Conservation (phyloP, 805 yeast genomes). For the Candida germanica region DNA sequence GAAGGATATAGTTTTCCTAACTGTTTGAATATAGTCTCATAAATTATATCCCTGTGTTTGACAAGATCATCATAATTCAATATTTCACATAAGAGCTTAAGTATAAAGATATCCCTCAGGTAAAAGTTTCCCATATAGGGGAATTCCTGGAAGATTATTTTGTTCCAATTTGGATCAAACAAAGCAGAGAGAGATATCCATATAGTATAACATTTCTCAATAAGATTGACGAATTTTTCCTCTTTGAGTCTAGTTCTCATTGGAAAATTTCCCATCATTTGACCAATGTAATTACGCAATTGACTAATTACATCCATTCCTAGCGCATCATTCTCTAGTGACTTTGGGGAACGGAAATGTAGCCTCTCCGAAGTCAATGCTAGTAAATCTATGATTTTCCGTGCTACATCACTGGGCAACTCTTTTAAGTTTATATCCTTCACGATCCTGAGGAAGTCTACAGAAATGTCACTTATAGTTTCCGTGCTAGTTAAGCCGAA, state of each 20-base stretch:
- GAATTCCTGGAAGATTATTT: conserved; percentile 32
- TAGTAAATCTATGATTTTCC: conserved; percentile 2
- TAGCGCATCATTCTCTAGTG: neutral
- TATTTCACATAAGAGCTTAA: conserved; percentile 26
- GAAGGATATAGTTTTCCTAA: conserved; percentile 25
- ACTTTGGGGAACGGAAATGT: neutral
- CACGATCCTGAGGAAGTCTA: conserved; percentile 1
- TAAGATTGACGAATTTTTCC: conserved; percentile 14
- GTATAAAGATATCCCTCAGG: conserved; percentile 33
- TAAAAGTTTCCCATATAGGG: conserved; percentile 38
- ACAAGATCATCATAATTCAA: conserved; percentile 19
- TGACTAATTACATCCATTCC: neutral
- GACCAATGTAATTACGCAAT: conserved; percentile 16
- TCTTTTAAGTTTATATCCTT: conserved; percentile 6
- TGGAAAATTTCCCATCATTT: conserved; percentile 37
- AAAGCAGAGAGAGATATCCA: conserved; percentile 27
- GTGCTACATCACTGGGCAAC: conserved; percentile 10
- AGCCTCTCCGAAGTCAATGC: neutral
- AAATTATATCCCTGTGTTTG: conserved; percentile 21
- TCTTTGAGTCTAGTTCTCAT: conserved; percentile 22
- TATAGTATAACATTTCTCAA: conserved; percentile 26
- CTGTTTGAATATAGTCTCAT: conserved; percentile 21
- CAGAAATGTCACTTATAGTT: neutral
- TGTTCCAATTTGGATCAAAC: conserved; percentile 31
- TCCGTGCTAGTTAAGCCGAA: conserved; percentile 4